phyloP scores from a whole-genome alignment of 2,329 filamentous ascomycete species.

The Penicillium sp. region DNA sequence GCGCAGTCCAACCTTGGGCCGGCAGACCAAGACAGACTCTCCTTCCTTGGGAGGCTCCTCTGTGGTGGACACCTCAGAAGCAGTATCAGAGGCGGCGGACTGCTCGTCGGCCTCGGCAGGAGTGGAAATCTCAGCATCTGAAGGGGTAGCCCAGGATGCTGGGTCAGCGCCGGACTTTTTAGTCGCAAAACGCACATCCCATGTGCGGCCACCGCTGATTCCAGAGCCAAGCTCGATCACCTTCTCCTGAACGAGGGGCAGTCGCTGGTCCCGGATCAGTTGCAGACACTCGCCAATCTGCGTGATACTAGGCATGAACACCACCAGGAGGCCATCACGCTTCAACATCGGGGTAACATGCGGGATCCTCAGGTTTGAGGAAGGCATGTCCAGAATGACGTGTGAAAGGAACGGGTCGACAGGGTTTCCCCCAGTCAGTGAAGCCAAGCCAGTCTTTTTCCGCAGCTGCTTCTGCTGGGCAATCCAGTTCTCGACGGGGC shows the following conservation, averaged over 20 bases:
- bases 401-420: conserved; percentile 65
- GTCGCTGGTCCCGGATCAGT: conserved; percentile 50
- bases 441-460: conserved; percentile 19
- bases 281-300: conserved; percentile 68
- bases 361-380: conserved; percentile 52
- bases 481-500: conserved; percentile 64
- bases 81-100: conserved; percentile 1
- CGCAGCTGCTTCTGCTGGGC: conserved; percentile 49
- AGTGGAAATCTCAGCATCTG: conserved; percentile 16
- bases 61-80: conserved; percentile 4
- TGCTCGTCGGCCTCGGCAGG: conserved; percentile 13
- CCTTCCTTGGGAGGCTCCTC: conserved; percentile 21
- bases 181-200: conserved; percentile 46
- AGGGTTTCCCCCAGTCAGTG: conserved; percentile 12
- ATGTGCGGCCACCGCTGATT: conserved; percentile 47
- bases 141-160: conserved; percentile 27
- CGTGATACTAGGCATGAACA: conserved; percentile 76
- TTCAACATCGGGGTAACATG: conserved; percentile 55
- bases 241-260: conserved; percentile 53
- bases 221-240: conserved; percentile 48
- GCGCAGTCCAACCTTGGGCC: conserved; percentile 50
- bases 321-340: conserved; percentile 62
- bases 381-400: conserved; percentile 71
- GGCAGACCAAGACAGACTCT: conserved; percentile 50
- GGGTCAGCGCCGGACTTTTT: conserved; percentile 38